Conservation (phyloP, 208 protist genomes). For the Lotmaria passim region DNA sequence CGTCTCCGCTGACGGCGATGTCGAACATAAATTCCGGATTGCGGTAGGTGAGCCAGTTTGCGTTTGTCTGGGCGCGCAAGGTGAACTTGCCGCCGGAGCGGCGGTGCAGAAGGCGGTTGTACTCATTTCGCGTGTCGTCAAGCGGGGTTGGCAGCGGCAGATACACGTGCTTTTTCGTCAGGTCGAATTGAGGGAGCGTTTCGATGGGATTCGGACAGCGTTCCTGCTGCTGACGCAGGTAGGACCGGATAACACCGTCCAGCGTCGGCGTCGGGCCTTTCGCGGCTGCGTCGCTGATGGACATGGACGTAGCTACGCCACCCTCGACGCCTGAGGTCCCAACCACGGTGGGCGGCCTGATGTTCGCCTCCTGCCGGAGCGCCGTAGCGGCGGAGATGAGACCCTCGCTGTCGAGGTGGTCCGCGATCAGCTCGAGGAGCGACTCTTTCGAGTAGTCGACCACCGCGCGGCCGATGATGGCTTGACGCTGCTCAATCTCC, state of each 20-base stretch:
- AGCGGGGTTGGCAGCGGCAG: constrained; percentile 55
- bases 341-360: constrained; percentile 13
- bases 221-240: constrained; percentile 86
- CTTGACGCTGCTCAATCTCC: constrained; percentile 76
- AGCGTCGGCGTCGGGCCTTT: constrained; percentile 41
- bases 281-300: constrained; percentile 26
- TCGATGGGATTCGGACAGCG: constrained; percentile 83
- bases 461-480: constrained; percentile 71
- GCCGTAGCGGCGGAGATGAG: constrained; percentile 47
- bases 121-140: constrained; percentile 70
- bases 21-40: constrained; percentile 85
- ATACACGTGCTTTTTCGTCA: constrained; percentile 84
- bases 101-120: constrained; percentile 64
- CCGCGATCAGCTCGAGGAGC: constrained; percentile 72
- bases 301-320: constrained; percentile 24
- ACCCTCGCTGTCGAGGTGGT: constrained; percentile 75
- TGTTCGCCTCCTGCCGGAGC: constrained; percentile 54
- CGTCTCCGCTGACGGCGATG: constrained; percentile 69
- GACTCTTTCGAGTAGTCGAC: constrained; percentile 83
- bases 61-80: constrained; percentile 55
- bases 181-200: constrained; percentile 88
- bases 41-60: constrained; percentile 75
- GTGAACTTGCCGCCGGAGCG: constrained; percentile 60
- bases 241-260: constrained; percentile 70
- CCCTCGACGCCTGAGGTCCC: neutral